Conservation (phyloP, 2,329 filamentous ascomycete species). For the Cercospora beticola region DNA sequence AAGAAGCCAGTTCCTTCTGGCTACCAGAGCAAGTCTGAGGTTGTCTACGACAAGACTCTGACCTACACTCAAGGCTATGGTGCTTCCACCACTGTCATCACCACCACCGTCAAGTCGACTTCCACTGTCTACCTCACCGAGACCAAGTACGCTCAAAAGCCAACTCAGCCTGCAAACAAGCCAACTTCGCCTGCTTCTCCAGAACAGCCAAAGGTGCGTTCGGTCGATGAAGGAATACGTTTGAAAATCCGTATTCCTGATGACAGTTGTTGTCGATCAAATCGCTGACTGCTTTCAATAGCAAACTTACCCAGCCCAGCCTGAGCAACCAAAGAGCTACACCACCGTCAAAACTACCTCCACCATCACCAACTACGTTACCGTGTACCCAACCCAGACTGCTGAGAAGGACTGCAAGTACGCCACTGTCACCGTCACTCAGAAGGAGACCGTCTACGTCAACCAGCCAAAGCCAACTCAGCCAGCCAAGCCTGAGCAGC, state of each 20-base stretch:
- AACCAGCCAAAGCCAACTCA: constrained; percentile 7
- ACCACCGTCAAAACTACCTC: constrained; percentile 36
- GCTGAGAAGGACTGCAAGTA: constrained; percentile 27
- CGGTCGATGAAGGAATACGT: no score
- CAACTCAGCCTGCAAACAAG: constrained; percentile 17
- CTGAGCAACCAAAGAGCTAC: constrained; percentile 22
- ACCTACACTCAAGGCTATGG: constrained; percentile 40
- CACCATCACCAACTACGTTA: constrained; percentile 38
- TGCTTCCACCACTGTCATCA: constrained; percentile 37
- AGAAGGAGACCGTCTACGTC: constrained; percentile 36
- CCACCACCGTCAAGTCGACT: constrained; percentile 39
- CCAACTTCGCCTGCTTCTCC: constrained; percentile 15
- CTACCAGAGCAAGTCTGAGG: constrained; percentile 27
- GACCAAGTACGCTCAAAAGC: constrained; percentile 32
- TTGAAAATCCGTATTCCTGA: no score
- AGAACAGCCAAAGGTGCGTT: not conserved
- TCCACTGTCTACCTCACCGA: constrained; percentile 35
- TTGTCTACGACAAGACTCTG: constrained; percentile 35
- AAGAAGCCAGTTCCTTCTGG: constrained; percentile 22
- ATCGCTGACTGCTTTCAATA: no score
- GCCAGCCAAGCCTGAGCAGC: constrained; percentile 16
- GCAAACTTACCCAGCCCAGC: not conserved
- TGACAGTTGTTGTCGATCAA: no score
- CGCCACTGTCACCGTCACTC: constrained; percentile 39
- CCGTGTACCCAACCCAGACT: constrained; percentile 34